Conservation (phyloP, 257 asterid genomes). For the Plectranthus barbatus region DNA sequence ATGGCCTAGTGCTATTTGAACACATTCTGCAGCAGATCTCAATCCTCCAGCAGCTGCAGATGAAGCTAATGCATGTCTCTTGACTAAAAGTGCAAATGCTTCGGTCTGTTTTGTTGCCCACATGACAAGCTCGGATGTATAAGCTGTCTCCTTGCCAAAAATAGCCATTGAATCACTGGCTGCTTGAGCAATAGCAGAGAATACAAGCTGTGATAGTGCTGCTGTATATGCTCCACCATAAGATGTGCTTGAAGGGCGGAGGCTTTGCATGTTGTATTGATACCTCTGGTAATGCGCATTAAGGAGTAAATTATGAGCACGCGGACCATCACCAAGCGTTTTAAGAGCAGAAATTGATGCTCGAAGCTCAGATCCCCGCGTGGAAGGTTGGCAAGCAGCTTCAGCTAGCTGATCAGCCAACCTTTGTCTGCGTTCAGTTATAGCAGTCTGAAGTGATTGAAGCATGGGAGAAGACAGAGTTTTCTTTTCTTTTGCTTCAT, state of each 20-base stretch:
- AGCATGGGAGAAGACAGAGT: conserved; percentile 38
- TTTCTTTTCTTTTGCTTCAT: conserved; percentile 67
- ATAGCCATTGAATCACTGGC: conserved; percentile 78
- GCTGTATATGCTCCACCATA: conserved; percentile 98
- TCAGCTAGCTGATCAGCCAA: conserved; percentile 97
- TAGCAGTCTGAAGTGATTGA: conserved; percentile 51
- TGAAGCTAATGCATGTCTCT: conserved; percentile 92
- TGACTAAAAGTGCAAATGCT: conserved; percentile 77
- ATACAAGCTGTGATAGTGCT: conserved; percentile 91
- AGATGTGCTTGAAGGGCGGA: conserved; percentile 92
- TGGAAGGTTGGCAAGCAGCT: conserved; percentile 94
- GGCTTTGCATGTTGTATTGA: conserved; percentile 90
- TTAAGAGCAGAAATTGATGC: conserved; percentile 90
- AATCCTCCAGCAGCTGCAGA: conserved; percentile 99
- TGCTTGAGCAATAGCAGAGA: conserved; percentile 95
- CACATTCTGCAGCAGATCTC: conserved; percentile 99
- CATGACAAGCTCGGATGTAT: conserved; percentile 93
- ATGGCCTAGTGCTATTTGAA: conserved; percentile 96
- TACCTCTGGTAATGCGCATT: conserved; percentile 90
- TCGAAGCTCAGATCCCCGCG: conserved; percentile 94
- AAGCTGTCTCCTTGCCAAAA: conserved; percentile 87
- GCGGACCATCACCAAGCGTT: conserved; percentile 94
- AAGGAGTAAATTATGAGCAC: conserved; percentile 88
- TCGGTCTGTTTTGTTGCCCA: conserved; percentile 98
- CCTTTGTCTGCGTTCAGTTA: conserved; percentile 72